Conservation (phyloP, 2,329 filamentous ascomycete species). For the Trichoderma hamatum region DNA sequence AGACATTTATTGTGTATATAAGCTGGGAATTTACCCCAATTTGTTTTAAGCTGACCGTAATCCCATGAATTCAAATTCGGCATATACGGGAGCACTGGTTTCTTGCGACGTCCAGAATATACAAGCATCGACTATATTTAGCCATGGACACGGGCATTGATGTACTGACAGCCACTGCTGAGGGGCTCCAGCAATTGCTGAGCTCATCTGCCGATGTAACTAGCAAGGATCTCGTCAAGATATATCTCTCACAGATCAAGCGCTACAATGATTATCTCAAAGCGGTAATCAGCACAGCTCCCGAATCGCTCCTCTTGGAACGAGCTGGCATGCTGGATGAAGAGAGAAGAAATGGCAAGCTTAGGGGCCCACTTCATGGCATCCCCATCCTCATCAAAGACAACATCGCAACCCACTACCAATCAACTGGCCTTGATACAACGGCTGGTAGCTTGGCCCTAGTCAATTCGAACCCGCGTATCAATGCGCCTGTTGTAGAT, state of each 20-base stretch:
- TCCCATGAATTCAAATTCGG: no score
- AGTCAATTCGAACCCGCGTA: conserved; percentile 25
- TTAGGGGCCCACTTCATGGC: conserved; percentile 30
- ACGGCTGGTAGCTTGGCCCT: conserved; percentile 29
- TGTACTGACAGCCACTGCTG: conserved; percentile 12
- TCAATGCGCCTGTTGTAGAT: conserved; percentile 27
- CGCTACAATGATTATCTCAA: conserved; percentile 27
- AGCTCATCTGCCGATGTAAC: conserved; percentile 12
- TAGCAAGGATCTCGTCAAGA: conserved; percentile 27
- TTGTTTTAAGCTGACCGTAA: no score
- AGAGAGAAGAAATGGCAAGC: conserved; percentile 25
- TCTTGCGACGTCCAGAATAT: no score
- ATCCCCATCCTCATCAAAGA: conserved; percentile 32
- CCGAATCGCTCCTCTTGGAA: background rate
- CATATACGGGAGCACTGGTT: background rate
- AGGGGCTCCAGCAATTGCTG: background rate
- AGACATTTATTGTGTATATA: background rate
- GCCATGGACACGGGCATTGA: background rate
- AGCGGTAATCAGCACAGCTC: conserved; percentile 26
- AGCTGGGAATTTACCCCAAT: background rate
- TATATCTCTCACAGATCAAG: conserved; percentile 28
- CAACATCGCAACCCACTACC: conserved; percentile 26
- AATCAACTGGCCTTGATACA: conserved; percentile 22
- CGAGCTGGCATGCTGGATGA: conserved; percentile 26
- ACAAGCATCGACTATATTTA: background rate